phyloP scores from a whole-genome alignment of 106 monocot genomes.

The Phalaenopsis aphrodite region DNA sequence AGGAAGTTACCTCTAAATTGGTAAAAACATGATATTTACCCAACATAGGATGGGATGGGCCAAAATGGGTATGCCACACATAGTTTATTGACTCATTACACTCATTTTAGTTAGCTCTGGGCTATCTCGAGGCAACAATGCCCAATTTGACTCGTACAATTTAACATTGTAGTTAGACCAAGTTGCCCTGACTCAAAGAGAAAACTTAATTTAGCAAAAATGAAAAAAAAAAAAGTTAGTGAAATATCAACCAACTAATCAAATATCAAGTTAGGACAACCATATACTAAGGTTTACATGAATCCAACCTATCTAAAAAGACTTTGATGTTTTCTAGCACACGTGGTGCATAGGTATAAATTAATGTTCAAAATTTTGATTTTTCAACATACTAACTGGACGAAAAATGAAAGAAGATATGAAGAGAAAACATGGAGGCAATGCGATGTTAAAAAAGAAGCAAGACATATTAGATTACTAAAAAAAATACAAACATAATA shows the following conservation, averaged over 20 bases:
- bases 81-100: too few relatives aligned
- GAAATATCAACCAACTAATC: background rate
- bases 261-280: background rate
- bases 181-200: background rate
- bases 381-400: too few relatives aligned
- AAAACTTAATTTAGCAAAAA: background rate
- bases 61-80: too few relatives aligned
- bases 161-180: background rate
- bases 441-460: background rate
- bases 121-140: background rate
- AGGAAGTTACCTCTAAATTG: background rate
- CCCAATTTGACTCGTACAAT: background rate
- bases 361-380: background rate
- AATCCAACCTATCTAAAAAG: too few relatives aligned
- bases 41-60: background rate
- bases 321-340: background rate
- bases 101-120: too few relatives aligned
- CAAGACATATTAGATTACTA: background rate
- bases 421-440: background rate
- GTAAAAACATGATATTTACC: background rate
- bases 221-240: background rate
- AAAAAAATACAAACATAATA: background rate
- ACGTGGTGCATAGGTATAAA: background rate
- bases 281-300: background rate
- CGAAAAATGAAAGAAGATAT: background rate